These are phyloP conservation scores for Pseudocercospora fijiensis DNA, from an alignment of 2,329 filamentous ascomycete genomes.

Conservation along the genomic window DNA sequence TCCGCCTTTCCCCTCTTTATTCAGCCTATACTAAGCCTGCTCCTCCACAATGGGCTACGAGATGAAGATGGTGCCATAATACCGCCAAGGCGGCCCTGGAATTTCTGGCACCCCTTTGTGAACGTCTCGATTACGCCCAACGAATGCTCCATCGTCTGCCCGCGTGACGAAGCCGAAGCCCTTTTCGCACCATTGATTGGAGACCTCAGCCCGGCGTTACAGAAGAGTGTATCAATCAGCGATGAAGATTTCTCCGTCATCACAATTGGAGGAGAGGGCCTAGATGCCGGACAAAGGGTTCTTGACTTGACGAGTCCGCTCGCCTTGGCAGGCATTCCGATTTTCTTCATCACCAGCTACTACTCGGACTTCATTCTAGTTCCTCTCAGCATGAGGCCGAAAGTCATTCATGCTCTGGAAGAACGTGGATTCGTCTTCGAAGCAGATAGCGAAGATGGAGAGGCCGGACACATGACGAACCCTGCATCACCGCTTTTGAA, in stretches of 20 bases:
- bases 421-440: constrained; percentile 82
- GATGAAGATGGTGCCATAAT: constrained; percentile 43
- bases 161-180: constrained; percentile 67
- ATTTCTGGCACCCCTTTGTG: constrained; percentile 71
- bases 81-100: constrained; percentile 44
- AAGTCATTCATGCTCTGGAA: constrained; percentile 74
- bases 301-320: constrained; percentile 88
- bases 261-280: constrained; percentile 82
- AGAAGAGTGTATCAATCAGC: constrained; percentile 65
- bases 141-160: constrained; percentile 90
- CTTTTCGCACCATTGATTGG: constrained; percentile 73
- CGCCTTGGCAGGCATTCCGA: constrained; percentile 86
- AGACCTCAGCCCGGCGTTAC: constrained; percentile 54
- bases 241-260: constrained; percentile 83
- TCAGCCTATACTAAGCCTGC: constrained; percentile 80
- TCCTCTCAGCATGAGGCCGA: constrained; percentile 68
- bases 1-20: constrained; percentile 74
- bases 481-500: constrained; percentile 58
- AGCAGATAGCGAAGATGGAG: constrained; percentile 51
- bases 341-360: constrained; percentile 98
- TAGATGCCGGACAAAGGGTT: constrained; percentile 87
- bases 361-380: constrained; percentile 97
- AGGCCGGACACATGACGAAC: constrained; percentile 50
- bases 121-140: constrained; percentile 91
- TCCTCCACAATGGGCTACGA: constrained; percentile 55